Base-by-base conservation (phyloP, 108 stramenopile genomes). In the Cylindrotheca fusiformis region DNA sequence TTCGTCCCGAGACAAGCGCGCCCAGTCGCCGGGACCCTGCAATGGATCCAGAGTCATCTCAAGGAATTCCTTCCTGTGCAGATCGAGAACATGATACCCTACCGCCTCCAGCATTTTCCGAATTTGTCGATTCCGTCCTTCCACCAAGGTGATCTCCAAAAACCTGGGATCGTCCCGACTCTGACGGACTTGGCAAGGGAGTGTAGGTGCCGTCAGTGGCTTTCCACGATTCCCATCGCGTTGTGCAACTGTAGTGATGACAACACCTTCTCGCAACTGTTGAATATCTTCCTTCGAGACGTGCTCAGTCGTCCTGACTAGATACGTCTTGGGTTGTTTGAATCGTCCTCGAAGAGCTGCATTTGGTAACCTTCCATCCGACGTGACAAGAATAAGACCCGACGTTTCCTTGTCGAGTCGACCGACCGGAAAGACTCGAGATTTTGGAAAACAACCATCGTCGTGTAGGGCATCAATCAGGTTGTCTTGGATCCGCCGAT, bases 81-180 rank as follows among this genome's bases (percentile, higher is more conserved):
- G 73, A 32, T 60, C 58, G 10, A 78, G 47, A 1, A 91, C 89
- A 25, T 20, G 21, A 54, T 79, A 81, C 10, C 85, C 86, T 0
- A 88, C 25, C 10, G 83, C 76, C 48, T 72, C 72, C 77, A 88
- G 75, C 90, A 92, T 92, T 67, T 88, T 88, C 26, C 90, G 85
- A 65, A 92, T 85, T 67, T 92, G 90, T 51, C 87, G 81, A 72
- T 92, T 92, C 32, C 90, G 45, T 18, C 86, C 93, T 63, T 95
- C 93, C 8, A 70, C 71, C 31, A 93, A 32, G 19, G 85, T 84
- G 53, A 93, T 87, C 44, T 70, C 50, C 0, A 85, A 25, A 23
- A 27, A 44, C 21, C 48, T 26, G 27, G 60, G 71, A 22, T 45
- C 31, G 17, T 53, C 30, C n/a, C 28, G 33, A 20, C 58, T 59